Evolutionary conservation across 768 basidiomycete genomes (phyloP), one percentile per base, ranked within the genome.

Genomic region (Russula vinacea): DNA sequence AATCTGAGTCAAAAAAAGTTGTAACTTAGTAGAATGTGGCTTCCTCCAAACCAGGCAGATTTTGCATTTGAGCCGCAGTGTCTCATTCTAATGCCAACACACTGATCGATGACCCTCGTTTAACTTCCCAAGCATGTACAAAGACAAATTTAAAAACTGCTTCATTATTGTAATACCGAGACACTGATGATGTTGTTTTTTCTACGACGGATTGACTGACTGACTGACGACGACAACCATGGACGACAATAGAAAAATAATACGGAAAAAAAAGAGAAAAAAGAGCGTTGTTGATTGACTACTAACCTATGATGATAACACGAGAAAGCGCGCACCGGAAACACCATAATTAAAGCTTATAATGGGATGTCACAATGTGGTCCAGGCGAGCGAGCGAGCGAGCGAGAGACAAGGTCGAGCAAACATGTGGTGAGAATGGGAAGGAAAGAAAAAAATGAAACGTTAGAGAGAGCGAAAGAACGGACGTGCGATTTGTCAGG

Each of bases 291-390:
- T 65, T 60, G 64, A 40, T 60, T 50, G 45, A 35, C 32, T 65
- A 56, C 64, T 60, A 47, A n/a, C 45, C 13, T 56, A 24, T 51
- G 49, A 13, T 10, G 50, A 26, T 39, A 56, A 65, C 59, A 65
- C 58, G 49, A 51, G 44, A 37, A 45, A 45, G 58, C 24, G 47
- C 59, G 22, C 39, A 56, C 58, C 22, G n/a, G 45, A 33, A 44
- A 60, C 54, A 60, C 64, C 59, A 65, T 65, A 65, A 65, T 65
- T 65, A 65, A 17, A 65, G 54, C 54, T 56, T 65, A 65, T 65
- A 65, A 65, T 65, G 64, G 58, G 58, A 59, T 64, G 63, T 26
- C 62, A 64, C 63, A 64, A 55, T 58, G 57, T 29, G 62, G 40
- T 59, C 56, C 57, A 59, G 37, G 19, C 45, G 5, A 22, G 44